Evolutionary conservation across 768 basidiomycete genomes (phyloP), one percentile per base, ranked within the genome.

Genomic region (Mycena galericulata): DNA sequence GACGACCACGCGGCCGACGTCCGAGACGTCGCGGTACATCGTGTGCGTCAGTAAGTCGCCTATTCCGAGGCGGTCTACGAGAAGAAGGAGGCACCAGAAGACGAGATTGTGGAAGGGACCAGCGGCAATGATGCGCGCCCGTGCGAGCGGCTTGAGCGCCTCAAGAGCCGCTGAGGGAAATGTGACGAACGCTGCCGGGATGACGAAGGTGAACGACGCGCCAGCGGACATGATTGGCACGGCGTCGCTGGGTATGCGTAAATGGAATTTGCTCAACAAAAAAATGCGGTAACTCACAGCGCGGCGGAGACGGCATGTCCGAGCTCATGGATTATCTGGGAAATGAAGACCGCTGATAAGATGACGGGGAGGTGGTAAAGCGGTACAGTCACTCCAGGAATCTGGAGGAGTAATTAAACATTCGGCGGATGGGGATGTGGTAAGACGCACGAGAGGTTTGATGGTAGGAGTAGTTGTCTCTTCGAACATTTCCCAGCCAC

Each of bases 381-480:
- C 1, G 95, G 95, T 1, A 93, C 88, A 2, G 93, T 97, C 9
- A 95, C 68, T 1, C 95, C 95, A 24, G 95, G 95, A 40, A 97
- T 89, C 94, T 95, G 70, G 20, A 14, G 1, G 57, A 24, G 20
- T 12, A 68, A 29, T n/a, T 22, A 3, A 57, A 32, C 17, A 6
- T 18, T 10, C 20, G 18, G 27, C 56, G n/a, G n/a, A n/a, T n/a
- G n/a, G n/a, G n/a, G n/a, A n/a, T n/a, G n/a, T 55, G 15, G 43
- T 22, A 38, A n/a, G 34, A 78, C 80, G 62, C 58, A 82, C 83
- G 41, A 84, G 78, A 15, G 80, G 81, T 61, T 75, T 73, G 22
- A 81, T 71, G 27, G 57, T n/a, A 36, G 47, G 49, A 27, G 34
- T 26, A 17, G 68, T 54, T 32, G 60, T 26, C 60, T 51, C 24